Conservation (phyloP, 2,329 filamentous ascomycete species). For the Nigrospora sphaerica region DNA sequence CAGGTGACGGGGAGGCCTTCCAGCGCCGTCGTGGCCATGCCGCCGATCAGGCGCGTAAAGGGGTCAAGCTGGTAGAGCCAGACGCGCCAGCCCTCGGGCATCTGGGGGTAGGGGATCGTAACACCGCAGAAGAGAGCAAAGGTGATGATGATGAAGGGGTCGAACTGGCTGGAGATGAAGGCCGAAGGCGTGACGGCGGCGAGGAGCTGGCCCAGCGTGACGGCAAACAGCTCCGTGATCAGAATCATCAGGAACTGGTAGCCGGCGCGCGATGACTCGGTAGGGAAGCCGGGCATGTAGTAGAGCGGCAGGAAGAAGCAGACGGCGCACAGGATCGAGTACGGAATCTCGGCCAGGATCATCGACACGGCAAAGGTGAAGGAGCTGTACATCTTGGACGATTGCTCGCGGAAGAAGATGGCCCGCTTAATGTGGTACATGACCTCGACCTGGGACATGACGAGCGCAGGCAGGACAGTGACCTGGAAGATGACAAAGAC, state of each 20-base stretch:
- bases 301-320: slow-evolving; percentile 78
- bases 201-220: slow-evolving; percentile 71
- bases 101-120: slow-evolving; percentile 69
- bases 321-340: slow-evolving; percentile 72
- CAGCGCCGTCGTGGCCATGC: slow-evolving; percentile 73
- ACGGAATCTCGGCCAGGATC: slow-evolving; percentile 79
- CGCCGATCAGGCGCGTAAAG: slow-evolving; percentile 74
- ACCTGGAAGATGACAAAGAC: slow-evolving; percentile 90
- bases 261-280: slow-evolving; percentile 58
- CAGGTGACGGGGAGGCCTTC: slow-evolving; percentile 60
- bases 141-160: slow-evolving; percentile 76
- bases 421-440: slow-evolving; percentile 75
- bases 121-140: slow-evolving; percentile 87
- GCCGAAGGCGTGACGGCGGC: slow-evolving; percentile 71
- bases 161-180: slow-evolving; percentile 72
- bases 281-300: slow-evolving; percentile 72
- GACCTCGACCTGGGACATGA: slow-evolving; percentile 76
- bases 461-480: slow-evolving; percentile 74
- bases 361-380: slow-evolving; percentile 72
- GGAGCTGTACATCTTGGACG: slow-evolving; percentile 78
- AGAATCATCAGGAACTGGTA: slow-evolving; percentile 85
- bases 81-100: slow-evolving; percentile 69
- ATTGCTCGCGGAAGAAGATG: slow-evolving; percentile 80
- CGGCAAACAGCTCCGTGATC: slow-evolving; percentile 76
- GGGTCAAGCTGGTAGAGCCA: slow-evolving; percentile 82